These are phyloP conservation scores for Plasmopara muralis DNA, from an alignment of 352 stramenopile genomes.

Conservation along the genomic window DNA sequence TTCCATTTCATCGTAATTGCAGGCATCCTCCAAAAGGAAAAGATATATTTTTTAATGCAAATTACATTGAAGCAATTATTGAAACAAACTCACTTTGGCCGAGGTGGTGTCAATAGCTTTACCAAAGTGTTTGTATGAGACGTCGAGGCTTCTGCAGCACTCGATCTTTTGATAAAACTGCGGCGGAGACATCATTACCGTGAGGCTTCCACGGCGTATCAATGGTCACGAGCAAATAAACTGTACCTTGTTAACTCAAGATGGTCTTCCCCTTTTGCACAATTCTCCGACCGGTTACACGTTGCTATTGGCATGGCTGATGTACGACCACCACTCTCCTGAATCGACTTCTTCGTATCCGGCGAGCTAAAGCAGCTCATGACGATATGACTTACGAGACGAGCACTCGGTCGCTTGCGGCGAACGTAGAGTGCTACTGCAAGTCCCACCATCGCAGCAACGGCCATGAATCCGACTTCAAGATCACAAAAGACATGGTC, in stretches of 20 bases:
- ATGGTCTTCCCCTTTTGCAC: conserved; percentile 23
- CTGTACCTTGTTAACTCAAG: conserved; percentile 40
- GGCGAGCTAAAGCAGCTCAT: conserved; percentile 13
- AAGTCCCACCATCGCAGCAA: conserved; percentile 45
- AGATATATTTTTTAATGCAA: not conserved
- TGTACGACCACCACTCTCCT: conserved; percentile 7
- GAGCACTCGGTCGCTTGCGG: conserved; percentile 28
- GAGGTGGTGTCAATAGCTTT: conserved; percentile 8
- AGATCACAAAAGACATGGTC: conserved; percentile 1
- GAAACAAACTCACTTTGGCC: conserved; percentile 13
- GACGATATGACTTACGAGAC: conserved; percentile 16
- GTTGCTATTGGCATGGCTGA: conserved; percentile 21
- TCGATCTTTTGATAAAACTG: conserved; percentile 18
- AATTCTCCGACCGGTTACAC: conserved; percentile 18
- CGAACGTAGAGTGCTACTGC: conserved; percentile 44
- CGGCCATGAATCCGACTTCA: conserved; percentile 41
- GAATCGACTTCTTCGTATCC: conserved; percentile 1
- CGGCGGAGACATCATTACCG: not conserved
- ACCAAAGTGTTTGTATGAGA: not conserved
- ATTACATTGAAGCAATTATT: not conserved
- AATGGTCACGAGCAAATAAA: not conserved
- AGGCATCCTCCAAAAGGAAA: conserved; percentile 34
- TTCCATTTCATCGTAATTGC: conserved; percentile 66
- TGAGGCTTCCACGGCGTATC: not conserved
- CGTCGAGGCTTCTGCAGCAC: not conserved